These are phyloP conservation scores for Ceratocystis destructans DNA, from an alignment of 2,329 filamentous ascomycete genomes.

Conservation along the genomic window DNA sequence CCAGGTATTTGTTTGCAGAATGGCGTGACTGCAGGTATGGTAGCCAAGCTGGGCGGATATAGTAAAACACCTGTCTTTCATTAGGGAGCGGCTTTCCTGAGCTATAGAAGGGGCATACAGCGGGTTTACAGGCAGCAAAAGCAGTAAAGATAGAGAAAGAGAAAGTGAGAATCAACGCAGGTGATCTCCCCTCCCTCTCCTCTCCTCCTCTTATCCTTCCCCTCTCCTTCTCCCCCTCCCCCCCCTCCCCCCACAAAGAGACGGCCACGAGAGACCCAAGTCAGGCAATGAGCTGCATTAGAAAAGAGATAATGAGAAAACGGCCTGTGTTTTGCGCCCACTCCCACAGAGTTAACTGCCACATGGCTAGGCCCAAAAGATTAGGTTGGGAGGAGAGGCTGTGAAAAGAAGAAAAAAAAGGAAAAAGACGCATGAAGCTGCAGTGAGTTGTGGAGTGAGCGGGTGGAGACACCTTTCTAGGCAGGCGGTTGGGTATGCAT, in stretches of 20 bases:
- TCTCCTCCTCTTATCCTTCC: no score
- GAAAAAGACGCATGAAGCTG: neutral
- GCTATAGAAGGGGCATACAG: no score
- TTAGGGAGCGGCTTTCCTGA: no score
- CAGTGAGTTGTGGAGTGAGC: no score
- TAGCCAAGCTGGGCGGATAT: no score
- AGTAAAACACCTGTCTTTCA: no score
- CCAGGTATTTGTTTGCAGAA: neutral
- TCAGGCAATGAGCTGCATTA: neutral
- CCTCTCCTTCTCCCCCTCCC: no score
- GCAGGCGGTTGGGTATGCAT: no score
- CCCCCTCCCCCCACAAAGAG: neutral
- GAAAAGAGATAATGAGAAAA: neutral
- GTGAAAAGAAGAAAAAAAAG: neutral
- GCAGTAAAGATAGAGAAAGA: no score
- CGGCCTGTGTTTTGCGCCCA: neutral
- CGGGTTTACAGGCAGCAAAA: no score
- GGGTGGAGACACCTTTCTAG: neutral
- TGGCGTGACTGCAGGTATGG: neutral
- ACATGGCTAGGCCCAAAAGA: neutral
- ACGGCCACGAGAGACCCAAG: neutral
- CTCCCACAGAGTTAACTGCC: neutral
- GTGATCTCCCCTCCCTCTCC: no score
- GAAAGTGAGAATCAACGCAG: no score
- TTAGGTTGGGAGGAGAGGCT: neutral